Evolutionary conservation across 495 filamentous ascomycete genomes (phyloP).

Genomic region (Amphirosellinia nigrospora): DNA sequence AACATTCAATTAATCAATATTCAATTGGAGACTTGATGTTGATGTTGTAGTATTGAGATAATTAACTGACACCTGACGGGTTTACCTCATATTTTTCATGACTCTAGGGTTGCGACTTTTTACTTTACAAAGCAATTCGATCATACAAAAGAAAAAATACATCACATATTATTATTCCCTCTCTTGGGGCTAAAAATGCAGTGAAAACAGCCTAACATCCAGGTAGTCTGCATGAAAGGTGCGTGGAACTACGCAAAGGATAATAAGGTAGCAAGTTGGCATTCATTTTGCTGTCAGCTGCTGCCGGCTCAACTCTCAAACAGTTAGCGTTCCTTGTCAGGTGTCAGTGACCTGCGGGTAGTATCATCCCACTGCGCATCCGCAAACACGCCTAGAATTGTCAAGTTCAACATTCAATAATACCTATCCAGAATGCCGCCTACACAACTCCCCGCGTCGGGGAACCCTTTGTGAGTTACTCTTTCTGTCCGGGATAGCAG

Average conservation of each 20-base stretch:
- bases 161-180: too few species aligned
- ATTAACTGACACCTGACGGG: too few species aligned
- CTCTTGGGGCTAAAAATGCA: too few species aligned
- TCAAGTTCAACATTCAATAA: background rate
- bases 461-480: constrained; percentile 60
- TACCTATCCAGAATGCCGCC: constrained; percentile 50
- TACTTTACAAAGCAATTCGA: too few species aligned
- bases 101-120: too few species aligned
- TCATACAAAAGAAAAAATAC: too few species aligned
- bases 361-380: background rate
- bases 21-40: background rate
- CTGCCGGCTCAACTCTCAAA: background rate
- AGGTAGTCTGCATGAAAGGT: too few species aligned
- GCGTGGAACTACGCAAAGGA: too few species aligned
- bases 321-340: background rate
- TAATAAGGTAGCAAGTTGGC: too few species aligned
- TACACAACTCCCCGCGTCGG: constrained; percentile 58
- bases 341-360: background rate
- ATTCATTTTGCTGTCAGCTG: background rate
- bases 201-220: too few species aligned
- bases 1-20: constrained; percentile 9
- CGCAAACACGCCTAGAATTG: background rate
- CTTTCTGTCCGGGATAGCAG: background rate
- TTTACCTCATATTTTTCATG: too few species aligned
- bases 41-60: background rate